phyloP scores from a whole-genome alignment of 306 rosid genomes.

The Cicer pinnatifidum region DNA sequence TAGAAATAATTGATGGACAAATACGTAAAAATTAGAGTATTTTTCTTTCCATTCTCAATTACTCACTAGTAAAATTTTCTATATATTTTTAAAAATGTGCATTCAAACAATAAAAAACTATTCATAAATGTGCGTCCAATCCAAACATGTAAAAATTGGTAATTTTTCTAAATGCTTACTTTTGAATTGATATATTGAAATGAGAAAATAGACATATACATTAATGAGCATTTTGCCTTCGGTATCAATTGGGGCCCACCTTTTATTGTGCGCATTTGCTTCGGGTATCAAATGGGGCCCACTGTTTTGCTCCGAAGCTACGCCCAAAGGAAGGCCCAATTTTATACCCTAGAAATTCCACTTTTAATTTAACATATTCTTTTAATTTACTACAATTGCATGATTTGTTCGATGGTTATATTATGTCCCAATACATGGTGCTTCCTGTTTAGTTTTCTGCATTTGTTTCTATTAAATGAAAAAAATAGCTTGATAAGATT shows the following conservation, averaged over 20 bases:
- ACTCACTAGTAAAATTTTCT: no score
- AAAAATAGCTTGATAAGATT: background rate
- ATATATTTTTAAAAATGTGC: no score
- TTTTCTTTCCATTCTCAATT: no score
- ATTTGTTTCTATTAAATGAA: background rate
- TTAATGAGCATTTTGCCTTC: slow-evolving; percentile 29
- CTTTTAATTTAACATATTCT: slow-evolving; percentile 22
- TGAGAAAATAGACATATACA: no score
- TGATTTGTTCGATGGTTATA: slow-evolving; percentile 25
- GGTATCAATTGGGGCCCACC: slow-evolving; percentile 47
- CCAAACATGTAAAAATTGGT: no score
- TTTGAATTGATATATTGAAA: no score
- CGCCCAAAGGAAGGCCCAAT: slow-evolving; percentile 29
- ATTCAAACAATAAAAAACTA: no score
- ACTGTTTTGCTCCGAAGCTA: slow-evolving; percentile 17
- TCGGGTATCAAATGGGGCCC: slow-evolving; percentile 45
- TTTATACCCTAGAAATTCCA: slow-evolving; percentile 27
- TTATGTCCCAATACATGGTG: background rate
- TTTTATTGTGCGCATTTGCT: slow-evolving; percentile 16
- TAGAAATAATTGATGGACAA: background rate
- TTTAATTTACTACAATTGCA: slow-evolving; percentile 6
- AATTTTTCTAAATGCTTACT: no score
- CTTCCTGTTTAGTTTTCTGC: slow-evolving; percentile 8
- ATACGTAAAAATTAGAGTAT: no score
- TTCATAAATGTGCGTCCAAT: no score